phyloP scores from a whole-genome alignment of 1,284 basidiomycete species.

The Uromyces viciae-fabae region DNA sequence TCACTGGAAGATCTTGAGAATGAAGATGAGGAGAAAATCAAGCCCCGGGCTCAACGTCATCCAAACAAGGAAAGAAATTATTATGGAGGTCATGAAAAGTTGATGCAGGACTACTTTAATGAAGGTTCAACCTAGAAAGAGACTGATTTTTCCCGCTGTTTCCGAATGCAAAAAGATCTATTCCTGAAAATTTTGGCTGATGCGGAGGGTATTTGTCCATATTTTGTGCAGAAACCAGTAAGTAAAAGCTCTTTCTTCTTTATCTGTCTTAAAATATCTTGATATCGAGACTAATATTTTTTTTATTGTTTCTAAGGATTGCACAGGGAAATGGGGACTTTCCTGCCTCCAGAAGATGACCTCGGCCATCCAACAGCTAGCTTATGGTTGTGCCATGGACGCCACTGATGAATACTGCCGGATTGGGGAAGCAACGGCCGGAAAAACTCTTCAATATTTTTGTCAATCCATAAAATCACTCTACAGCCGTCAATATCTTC shows the following conservation, averaged over 20 bases:
- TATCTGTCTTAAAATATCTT: background rate
- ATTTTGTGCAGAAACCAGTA: slow-evolving; percentile 1
- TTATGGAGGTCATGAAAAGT: background rate
- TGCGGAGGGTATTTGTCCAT: background rate
- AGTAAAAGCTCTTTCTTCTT: background rate
- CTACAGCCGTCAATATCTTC: too few relatives aligned
- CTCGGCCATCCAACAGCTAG: too few relatives aligned
- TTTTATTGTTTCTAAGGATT: background rate
- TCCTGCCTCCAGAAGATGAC: background rate
- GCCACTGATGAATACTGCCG: too few relatives aligned
- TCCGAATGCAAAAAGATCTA: background rate
- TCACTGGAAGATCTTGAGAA: too few relatives aligned
- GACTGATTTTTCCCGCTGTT: background rate
- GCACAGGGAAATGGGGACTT: background rate
- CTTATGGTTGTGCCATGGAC: too few relatives aligned
- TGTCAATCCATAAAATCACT: too few relatives aligned
- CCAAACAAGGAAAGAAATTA: background rate
- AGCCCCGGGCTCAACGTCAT: background rate
- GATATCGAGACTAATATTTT: background rate
- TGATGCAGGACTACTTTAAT: background rate
- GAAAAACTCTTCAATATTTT: too few relatives aligned
- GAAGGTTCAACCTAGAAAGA: background rate
- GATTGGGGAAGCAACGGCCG: too few relatives aligned
- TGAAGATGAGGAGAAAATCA: background rate
- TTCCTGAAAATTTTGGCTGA: slow-evolving; percentile 1